phyloP scores from a whole-genome alignment of 148 eudicot genomes.

The Euryodendron excelsum region DNA sequence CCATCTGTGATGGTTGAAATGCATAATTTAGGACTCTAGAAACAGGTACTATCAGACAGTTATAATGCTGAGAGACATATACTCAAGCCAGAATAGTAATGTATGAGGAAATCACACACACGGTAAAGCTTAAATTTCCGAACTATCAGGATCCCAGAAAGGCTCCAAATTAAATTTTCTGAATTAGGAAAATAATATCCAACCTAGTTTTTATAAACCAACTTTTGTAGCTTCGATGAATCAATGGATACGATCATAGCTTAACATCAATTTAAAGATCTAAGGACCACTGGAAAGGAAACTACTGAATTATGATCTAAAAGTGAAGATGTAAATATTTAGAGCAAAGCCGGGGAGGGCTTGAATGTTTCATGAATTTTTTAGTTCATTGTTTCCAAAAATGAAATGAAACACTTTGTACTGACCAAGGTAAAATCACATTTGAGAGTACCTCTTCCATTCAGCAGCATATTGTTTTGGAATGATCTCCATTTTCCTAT shows the following conservation, averaged over 20 bases:
- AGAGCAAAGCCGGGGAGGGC: background rate
- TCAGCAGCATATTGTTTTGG: slow-evolving; percentile 90
- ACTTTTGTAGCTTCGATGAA: background rate
- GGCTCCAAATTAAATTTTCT: background rate
- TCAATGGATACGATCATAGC: background rate
- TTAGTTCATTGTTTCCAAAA: background rate
- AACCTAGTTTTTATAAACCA: background rate
- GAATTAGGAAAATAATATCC: background rate
- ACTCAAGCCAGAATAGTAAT: background rate
- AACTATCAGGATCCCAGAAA: background rate
- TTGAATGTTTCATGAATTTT: background rate
- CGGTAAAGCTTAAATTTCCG: background rate
- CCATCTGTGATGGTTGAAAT: slow-evolving; percentile 54
- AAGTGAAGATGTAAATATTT: background rate
- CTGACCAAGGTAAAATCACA: background rate
- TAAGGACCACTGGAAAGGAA: background rate
- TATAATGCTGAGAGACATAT: background rate
- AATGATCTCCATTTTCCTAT: slow-evolving; percentile 69
- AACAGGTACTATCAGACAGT: background rate
- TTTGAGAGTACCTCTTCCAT: slow-evolving; percentile 71
- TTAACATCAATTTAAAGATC: background rate
- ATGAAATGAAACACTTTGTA: background rate
- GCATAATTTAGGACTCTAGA: slow-evolving; percentile 6
- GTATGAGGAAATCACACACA: background rate
- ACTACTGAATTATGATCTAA: background rate